Base-by-base conservation (phyloP, 345 rosid genomes). In the Hypericum androsaemum region DNA sequence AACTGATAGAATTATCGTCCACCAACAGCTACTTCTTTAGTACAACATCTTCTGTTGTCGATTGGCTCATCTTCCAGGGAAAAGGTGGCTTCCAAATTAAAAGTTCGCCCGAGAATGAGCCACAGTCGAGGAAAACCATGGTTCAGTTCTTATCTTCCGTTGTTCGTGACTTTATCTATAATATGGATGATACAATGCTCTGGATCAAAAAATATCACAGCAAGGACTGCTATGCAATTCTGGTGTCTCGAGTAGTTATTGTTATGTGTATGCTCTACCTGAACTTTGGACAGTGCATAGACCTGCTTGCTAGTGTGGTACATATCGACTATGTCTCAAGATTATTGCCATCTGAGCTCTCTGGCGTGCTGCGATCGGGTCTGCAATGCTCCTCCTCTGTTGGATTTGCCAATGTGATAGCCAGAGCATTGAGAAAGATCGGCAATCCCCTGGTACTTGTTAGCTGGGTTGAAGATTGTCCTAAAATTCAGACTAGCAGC, bases 231-330 rank as follows among this genome's bases (percentile, higher is more conserved):
- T 54, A 67, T 40, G 49, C 62, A 0, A 14, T 62, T 32, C 22
- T 79, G 65, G 66, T 71, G 42, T 55, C 64, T 65, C 63, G 75
- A 57, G 40, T 75, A 52, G 64, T 78, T 44, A 52, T 60, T 0
- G 8, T 75, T 22, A 1, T 58, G 46, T 78, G 70, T 61, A 28
- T 67, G 52, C 63, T 73, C 42, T 52, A 49, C 43, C 39, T 71
- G 49, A 79, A 76, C 56, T 79, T 69, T 39, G 62, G 62, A 41
- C 3, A 8, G 12, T 42, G 44, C 40, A 13, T 17, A 5, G 12
- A 60, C 11, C 37, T 61, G 8, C 71, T 66, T 12, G 32, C 32
- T 22, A 1, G 32, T 22, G 32, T 22, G 1, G 2, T 22, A 22
- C 2, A 22, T 22, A 22, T 22, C 4, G 32, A 22, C 32, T 22